Conservation (phyloP, 2,329 filamentous ascomycete genomes). For the Verticillium klebahnii region DNA sequence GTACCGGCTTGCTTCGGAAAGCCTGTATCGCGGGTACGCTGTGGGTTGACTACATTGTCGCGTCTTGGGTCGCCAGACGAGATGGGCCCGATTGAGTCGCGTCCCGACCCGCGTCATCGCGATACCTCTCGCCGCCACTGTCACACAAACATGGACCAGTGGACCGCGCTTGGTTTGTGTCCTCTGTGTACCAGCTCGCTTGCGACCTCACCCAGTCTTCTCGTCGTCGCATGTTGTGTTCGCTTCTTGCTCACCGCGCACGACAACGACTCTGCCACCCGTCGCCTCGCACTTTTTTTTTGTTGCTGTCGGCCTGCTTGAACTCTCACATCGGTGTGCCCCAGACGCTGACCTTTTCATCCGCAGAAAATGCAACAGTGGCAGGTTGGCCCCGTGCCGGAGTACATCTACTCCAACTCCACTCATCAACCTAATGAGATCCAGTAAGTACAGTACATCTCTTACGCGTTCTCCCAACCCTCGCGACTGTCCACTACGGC, state of each 20-base stretch:
- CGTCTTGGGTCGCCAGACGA: not conserved
- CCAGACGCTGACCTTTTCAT: constrained; percentile 8
- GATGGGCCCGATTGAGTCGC: not conserved
- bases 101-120: not conserved
- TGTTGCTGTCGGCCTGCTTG: not conserved
- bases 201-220: not conserved
- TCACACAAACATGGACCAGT: not conserved
- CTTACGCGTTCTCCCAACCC: constrained; percentile 10
- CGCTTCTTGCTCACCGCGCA: no score
- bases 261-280: not conserved
- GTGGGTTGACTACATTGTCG: not conserved
- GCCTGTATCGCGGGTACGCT: constrained; percentile 4
- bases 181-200: not conserved
- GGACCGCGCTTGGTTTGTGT: not conserved
- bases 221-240: not conserved
- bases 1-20: constrained; percentile 2
- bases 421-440: constrained; percentile 51
- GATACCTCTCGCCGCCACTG: not conserved
- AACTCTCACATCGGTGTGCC: not conserved
- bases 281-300: not conserved
- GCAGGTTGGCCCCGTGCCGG: constrained; percentile 56
- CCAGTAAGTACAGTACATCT: constrained; percentile 44
- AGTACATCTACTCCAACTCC: constrained; percentile 50
- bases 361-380: constrained; percentile 56
- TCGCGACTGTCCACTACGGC: not conserved